phyloP scores from a whole-genome alignment of 1,284 basidiomycete genomes.

The Fomitopsis betulina region DNA sequence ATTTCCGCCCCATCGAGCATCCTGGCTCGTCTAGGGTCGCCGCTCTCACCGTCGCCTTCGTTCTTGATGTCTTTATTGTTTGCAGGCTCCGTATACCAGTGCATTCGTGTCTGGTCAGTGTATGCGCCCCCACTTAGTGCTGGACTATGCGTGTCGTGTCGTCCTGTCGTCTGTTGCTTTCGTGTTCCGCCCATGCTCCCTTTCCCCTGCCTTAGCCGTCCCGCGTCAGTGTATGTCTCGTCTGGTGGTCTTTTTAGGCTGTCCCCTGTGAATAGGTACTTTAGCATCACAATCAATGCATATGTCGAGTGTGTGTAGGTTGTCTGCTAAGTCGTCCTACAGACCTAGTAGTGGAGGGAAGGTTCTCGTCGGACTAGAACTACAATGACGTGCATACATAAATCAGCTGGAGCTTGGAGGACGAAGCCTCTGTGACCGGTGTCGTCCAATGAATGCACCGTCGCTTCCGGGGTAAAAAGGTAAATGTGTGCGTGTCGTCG shows the following conservation, averaged over 20 bases:
- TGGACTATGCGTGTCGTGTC: not conserved
- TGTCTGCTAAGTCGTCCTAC: too few species aligned
- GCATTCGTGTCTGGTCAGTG: not conserved
- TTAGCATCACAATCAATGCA: conserved; percentile 3
- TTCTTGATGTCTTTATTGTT: conserved; percentile 9
- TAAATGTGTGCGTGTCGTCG: too few species aligned
- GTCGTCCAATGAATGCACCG: not conserved
- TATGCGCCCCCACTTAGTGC: not conserved
- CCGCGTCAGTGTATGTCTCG: not conserved
- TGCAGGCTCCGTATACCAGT: conserved; percentile 3
- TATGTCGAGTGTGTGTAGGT: not conserved
- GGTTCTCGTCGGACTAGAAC: too few species aligned
- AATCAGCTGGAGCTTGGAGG: too few species aligned
- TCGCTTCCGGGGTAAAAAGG: not conserved
- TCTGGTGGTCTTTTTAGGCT: not conserved
- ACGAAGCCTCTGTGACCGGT: too few species aligned
- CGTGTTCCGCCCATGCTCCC: not conserved
- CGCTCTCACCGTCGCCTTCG: not conserved
- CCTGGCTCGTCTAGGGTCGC: not conserved
- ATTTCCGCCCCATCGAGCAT: not conserved
- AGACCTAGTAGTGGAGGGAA: too few species aligned
- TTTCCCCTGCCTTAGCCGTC: not conserved
- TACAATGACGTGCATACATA: too few species aligned
- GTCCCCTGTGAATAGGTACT: not conserved
- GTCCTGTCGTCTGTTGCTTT: not conserved